phyloP scores from a whole-genome alignment of 75 land plant genomes.

The Sequoiadendron giganteum region DNA sequence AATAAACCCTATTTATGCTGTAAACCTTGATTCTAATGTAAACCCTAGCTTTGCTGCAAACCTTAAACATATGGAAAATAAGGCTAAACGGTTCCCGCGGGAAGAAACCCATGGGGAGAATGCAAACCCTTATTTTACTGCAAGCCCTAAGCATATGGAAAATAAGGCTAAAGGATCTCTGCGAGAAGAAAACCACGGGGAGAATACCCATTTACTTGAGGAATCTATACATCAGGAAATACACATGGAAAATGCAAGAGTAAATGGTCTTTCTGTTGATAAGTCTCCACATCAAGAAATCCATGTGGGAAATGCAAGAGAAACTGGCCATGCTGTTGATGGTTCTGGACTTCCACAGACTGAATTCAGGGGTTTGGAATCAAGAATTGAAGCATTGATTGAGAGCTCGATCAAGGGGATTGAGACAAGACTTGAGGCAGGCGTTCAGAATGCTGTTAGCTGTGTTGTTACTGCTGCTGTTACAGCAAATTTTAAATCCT shows the following conservation, averaged over 20 bases:
- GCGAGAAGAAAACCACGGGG: background rate
- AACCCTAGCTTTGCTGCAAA: no score
- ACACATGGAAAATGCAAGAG: background rate
- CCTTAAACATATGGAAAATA: background rate
- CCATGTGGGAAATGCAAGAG: background rate
- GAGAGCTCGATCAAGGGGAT: background rate
- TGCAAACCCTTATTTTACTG: no score
- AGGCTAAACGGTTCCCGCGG: no score
- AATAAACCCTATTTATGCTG: background rate
- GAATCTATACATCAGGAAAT: background rate
- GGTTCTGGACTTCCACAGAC: background rate
- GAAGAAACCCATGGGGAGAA: no score
- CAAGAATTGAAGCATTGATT: background rate
- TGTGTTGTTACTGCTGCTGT: background rate
- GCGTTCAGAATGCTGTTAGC: background rate
- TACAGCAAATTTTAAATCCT: background rate
- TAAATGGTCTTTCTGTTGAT: background rate
- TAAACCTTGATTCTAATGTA: no score
- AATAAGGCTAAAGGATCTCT: background rate
- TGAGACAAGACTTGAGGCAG: background rate
- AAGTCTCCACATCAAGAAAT: background rate
- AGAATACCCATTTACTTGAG: background rate
- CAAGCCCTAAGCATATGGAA: background rate
- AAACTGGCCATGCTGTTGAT: background rate
- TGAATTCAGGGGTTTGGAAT: background rate